Evolutionary conservation across 2,329 filamentous ascomycete species (phyloP).

Genomic region (Fonsecaea monophora): DNA sequence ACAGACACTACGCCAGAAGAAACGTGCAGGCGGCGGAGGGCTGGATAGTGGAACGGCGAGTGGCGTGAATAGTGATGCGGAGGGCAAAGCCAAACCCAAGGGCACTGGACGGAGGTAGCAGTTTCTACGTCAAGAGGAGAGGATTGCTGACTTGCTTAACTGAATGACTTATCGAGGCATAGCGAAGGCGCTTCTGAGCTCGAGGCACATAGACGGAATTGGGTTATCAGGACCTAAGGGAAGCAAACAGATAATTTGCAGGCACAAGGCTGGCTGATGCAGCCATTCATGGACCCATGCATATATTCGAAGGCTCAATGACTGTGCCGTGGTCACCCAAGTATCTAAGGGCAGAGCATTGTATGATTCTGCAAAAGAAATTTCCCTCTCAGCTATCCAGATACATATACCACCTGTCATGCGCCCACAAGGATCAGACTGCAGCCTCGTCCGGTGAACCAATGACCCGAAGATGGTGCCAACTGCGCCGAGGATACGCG

Average conservation of each 20-base stretch:
- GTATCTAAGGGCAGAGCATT: not conserved
- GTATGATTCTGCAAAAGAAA: too few relatives aligned
- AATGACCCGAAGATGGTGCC: not conserved
- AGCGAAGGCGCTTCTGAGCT: slow-evolving; percentile 25
- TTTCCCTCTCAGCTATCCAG: too few relatives aligned
- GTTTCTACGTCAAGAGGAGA: not conserved
- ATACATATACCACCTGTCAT: too few relatives aligned
- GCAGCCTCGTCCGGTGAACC: not conserved
- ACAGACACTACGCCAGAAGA: slow-evolving; percentile 78
- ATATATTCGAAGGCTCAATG: not conserved
- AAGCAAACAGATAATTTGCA: not conserved
- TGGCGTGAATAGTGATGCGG: slow-evolving; percentile 47
- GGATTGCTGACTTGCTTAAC: not conserved
- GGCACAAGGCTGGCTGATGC: too few relatives aligned
- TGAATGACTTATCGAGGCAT: slow-evolving; percentile 9
- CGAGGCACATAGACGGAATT: not conserved
- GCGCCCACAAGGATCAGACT: not conserved
- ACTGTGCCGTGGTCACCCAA: not conserved
- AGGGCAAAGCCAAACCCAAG: slow-evolving; percentile 31
- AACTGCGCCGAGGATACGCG: not conserved
- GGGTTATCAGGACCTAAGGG: not conserved
- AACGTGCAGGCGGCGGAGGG: slow-evolving; percentile 59
- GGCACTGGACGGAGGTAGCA: slow-evolving; percentile 12
- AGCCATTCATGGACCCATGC: not conserved
- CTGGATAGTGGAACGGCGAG: slow-evolving; percentile 44